Conservation (phyloP, 495 filamentous ascomycete species). For the Trichocladium antarcticum region DNA sequence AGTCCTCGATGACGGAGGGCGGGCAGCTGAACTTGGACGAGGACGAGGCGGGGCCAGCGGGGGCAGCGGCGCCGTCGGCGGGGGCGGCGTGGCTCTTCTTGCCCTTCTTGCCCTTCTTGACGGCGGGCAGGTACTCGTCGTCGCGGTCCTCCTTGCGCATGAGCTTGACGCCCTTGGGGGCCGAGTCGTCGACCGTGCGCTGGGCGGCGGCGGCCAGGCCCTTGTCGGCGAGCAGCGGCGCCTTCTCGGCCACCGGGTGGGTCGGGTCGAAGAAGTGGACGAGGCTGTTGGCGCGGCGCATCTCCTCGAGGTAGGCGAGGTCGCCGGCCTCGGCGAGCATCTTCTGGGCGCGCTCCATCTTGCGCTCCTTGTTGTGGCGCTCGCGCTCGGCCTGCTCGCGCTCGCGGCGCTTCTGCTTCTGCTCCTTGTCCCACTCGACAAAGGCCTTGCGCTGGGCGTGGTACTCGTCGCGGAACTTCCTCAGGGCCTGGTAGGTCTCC, state of each 20-base stretch:
- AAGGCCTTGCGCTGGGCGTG: slow-evolving; percentile 65
- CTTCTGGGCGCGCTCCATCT: slow-evolving; percentile 75
- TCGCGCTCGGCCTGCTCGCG: slow-evolving; percentile 54
- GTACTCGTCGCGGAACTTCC: slow-evolving; percentile 76
- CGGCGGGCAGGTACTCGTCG: slow-evolving; percentile 76
- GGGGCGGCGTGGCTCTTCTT: slow-evolving; percentile 45
- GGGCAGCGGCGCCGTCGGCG: slow-evolving; percentile 23
- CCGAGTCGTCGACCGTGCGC: slow-evolving; percentile 68
- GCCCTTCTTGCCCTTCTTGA: slow-evolving; percentile 86
- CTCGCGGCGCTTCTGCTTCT: slow-evolving; percentile 52
- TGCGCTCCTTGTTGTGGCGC: slow-evolving; percentile 68
- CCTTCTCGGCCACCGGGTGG: slow-evolving; percentile 45
- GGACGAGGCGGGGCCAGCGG: slow-evolving; percentile 23
- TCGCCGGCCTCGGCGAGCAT: slow-evolving; percentile 80
- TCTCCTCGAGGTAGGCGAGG: slow-evolving; percentile 82
- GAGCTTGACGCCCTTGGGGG: slow-evolving; percentile 65
- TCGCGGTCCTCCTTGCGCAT: slow-evolving; percentile 74
- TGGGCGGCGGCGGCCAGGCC: slow-evolving; percentile 56
- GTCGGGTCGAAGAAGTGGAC: slow-evolving; percentile 86
- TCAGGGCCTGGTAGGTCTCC: slow-evolving; percentile 66
- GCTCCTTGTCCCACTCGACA: slow-evolving; percentile 69
- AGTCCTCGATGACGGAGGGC: slow-evolving; percentile 82
- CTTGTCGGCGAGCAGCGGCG: slow-evolving; percentile 53
- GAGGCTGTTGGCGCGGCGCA: slow-evolving; percentile 71
- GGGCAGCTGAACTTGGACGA: slow-evolving; percentile 71